Evolutionary conservation across 352 stramenopile genomes (phyloP).

Genomic region (Pythium dissotocum): DNA sequence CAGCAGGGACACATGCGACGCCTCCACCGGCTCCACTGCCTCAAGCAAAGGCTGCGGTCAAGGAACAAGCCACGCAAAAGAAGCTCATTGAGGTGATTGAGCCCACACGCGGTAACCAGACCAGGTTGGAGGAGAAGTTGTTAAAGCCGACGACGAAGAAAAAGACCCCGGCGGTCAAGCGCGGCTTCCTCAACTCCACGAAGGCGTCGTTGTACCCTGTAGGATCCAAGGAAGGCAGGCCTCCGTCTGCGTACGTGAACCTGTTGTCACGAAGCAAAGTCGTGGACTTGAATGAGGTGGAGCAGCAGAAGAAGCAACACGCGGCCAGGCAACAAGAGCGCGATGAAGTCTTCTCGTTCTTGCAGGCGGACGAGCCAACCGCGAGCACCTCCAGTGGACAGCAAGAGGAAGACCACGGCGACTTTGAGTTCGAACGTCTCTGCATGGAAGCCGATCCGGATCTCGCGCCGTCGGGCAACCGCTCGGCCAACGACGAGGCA

Average conservation of each 20-base stretch:
- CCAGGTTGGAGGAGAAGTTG: neutral
- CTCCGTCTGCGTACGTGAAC: slow-evolving; percentile 78
- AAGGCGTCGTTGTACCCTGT: slow-evolving; percentile 58
- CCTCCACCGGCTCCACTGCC: neutral
- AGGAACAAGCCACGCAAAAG: slow-evolving; percentile 20
- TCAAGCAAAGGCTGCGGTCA: neutral
- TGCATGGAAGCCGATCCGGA: slow-evolving; percentile 79
- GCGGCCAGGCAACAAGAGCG: slow-evolving; percentile 8
- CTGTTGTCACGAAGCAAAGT: slow-evolving; percentile 80
- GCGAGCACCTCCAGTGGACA: neutral
- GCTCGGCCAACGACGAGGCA: neutral
- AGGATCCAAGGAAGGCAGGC: slow-evolving; percentile 64
- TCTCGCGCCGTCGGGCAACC: slow-evolving; percentile 32
- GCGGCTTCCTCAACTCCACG: slow-evolving; percentile 70
- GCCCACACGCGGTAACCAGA: neutral
- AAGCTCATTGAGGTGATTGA: slow-evolving; percentile 59
- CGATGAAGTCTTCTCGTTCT: slow-evolving; percentile 30
- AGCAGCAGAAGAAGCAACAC: slow-evolving; percentile 37
- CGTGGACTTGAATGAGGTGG: slow-evolving; percentile 60
- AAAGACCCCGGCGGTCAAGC: slow-evolving; percentile 58
- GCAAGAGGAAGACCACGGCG: slow-evolving; percentile 52
- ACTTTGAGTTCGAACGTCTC: slow-evolving; percentile 81
- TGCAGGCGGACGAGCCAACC: slow-evolving; percentile 17
- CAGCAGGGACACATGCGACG: neutral
- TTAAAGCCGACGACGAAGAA: slow-evolving; percentile 9